Evolutionary conservation across 2,329 filamentous ascomycete species (phyloP), one percentile per base, ranked within the genome.

Genomic region (Blastomyces percursus): DNA sequence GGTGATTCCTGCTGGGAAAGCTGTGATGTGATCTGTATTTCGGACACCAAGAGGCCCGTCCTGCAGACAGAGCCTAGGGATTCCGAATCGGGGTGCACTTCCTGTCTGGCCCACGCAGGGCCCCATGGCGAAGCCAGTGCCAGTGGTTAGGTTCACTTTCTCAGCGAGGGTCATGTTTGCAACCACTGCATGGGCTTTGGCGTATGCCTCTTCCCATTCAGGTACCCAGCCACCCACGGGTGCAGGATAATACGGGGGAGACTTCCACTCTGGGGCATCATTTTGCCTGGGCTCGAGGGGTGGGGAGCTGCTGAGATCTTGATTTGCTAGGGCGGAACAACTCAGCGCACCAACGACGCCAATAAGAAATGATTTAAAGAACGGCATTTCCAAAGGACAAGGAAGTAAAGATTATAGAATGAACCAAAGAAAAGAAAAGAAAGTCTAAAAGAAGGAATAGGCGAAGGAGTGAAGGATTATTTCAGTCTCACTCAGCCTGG

Each of bases 1-100:
- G 0, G 87, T 91, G 67, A 93, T 89, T n/a, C 89, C 89, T 9
- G 88, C 82, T 0, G 90, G 89, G 68, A 93, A 94, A 0, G 85
- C 88, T 0, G 88, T 91, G 60, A 86, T 84, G 64, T 89, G 85
- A 66, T 91, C 88, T 0, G 87, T 84, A n/a, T 84, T 83, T 35
- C 88, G 83, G 16, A 94, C 79, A 1, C 90, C 89, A 42, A 88
- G 78, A 1, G 88, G 86, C 0, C 84, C 85, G 71, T 92, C 89
- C 66, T 90, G 86, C 2, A 90, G 77, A 69, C 87, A 90, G 6
- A 91, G 79, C 66, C 86, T 84, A 1, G 88, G 86, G 64, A 93
- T 87, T 1, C 87, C 87, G 19, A 92, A 80, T 7, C 89, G 82
- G 19, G 78, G 72, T 1, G 86, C 88, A 63, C 86, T 89, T 12